Evolutionary conservation across 257 asterid genomes (phyloP).

Genomic region (Cruciata laevipes): DNA sequence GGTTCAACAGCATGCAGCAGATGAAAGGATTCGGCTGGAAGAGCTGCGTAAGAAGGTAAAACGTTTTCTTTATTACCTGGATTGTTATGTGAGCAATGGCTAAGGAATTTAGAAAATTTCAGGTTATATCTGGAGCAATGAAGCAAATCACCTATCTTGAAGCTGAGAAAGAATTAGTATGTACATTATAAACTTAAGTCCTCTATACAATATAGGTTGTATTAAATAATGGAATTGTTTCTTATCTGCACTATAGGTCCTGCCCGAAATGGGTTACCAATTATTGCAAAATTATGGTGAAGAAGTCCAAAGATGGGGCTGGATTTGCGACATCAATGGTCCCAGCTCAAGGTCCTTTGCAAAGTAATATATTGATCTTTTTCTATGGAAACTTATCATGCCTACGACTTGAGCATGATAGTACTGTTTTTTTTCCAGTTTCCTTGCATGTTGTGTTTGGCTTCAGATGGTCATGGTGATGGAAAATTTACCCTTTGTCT

Average conservation of each 20-base stretch:
- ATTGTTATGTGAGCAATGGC: slow-evolving; percentile 13
- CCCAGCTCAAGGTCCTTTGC: slow-evolving; percentile 57
- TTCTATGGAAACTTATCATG: neutral
- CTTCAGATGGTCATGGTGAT: neutral
- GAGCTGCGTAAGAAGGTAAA: slow-evolving; percentile 79
- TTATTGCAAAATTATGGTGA: slow-evolving; percentile 73
- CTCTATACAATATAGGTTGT: neutral
- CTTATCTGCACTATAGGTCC: slow-evolving; percentile 35
- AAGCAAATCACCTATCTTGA: slow-evolving; percentile 61
- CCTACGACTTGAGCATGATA: slow-evolving; percentile 2
- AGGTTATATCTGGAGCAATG: slow-evolving; percentile 86
- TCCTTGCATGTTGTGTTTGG: neutral
- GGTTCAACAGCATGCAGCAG: slow-evolving; percentile 89
- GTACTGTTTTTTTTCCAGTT: neutral
- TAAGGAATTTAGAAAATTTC: slow-evolving; percentile 19
- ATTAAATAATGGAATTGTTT: neutral
- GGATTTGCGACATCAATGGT: slow-evolving; percentile 77
- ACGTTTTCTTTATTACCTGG: slow-evolving; percentile 14
- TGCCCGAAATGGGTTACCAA: slow-evolving; percentile 90
- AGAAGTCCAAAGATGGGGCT: slow-evolving; percentile 82
- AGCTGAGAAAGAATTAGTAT: slow-evolving; percentile 71
- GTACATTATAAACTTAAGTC: slow-evolving; percentile 13
- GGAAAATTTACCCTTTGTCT: neutral
- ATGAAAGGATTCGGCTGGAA: slow-evolving; percentile 92
- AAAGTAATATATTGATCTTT: slow-evolving; percentile 35